Evolutionary conservation across 768 basidiomycete species (phyloP).

Genomic region (Boletellus ananas): DNA sequence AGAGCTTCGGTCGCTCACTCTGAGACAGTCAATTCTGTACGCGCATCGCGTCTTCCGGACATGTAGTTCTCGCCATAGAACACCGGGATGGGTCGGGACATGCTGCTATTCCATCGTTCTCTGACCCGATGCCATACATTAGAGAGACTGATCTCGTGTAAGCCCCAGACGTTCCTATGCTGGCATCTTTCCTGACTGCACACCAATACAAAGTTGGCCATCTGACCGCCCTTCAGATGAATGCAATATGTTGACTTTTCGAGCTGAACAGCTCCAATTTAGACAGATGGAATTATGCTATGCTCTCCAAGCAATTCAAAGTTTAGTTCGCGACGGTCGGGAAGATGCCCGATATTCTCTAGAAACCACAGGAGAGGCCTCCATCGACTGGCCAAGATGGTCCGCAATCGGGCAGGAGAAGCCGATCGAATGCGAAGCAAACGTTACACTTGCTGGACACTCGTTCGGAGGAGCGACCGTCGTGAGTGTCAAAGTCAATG

Average conservation of each 20-base stretch:
- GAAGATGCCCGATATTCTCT: conserved; percentile 26
- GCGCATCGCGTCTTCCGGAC: conserved; percentile 71
- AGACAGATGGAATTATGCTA: conserved; percentile 68
- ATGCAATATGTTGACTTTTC: conserved; percentile 43
- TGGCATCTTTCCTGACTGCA: not conserved
- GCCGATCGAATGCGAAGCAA: conserved; percentile 31
- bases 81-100: conserved; percentile 81
- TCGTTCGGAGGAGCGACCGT: conserved; percentile 56
- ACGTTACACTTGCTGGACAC: conserved; percentile 47
- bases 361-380: conserved; percentile 35
- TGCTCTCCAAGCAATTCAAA: conserved; percentile 53
- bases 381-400: conserved; percentile 44
- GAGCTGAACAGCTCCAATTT: conserved; percentile 66
- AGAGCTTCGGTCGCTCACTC: not conserved
- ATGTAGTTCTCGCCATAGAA: conserved; percentile 77
- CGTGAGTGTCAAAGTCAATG: conserved; percentile 29
- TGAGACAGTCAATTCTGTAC: conserved; percentile 60
- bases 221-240: conserved; percentile 12
- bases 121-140: conserved; percentile 46
- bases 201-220: conserved; percentile 23
- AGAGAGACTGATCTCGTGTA: conserved; percentile 55
- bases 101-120: conserved; percentile 37
- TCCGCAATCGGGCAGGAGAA: conserved; percentile 15
- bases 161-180: conserved; percentile 16
- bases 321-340: conserved; percentile 42